These are phyloP conservation scores for Trichothecium roseum DNA, from an alignment of 2,329 filamentous ascomycete species.

Conservation along the genomic window DNA sequence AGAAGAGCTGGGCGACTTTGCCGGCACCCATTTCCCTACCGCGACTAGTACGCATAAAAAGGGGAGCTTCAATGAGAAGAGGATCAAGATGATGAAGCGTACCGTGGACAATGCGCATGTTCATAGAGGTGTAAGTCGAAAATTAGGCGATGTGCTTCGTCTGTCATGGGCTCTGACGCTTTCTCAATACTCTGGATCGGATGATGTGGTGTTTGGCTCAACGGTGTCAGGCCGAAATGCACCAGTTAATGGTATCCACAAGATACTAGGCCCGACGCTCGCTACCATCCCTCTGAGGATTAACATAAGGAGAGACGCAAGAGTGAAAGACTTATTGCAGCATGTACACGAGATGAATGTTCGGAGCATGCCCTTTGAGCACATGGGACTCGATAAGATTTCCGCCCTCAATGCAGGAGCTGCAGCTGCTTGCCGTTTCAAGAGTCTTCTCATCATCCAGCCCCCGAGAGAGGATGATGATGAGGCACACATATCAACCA, in stretches of 20 bases:
- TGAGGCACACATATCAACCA: not conserved
- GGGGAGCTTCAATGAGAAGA: too few relatives aligned
- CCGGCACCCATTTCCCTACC: not conserved
- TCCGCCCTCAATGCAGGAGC: constrained; percentile 4
- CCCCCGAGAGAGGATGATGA: not conserved
- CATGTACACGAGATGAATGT: not conserved
- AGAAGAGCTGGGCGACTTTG: not conserved
- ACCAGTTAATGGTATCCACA: constrained; percentile 3
- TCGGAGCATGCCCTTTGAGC: not conserved
- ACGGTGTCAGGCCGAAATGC: not conserved
- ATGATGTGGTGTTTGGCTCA: not conserved
- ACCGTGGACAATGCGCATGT: not conserved
- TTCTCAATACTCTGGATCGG: not conserved
- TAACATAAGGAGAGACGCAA: constrained; percentile 21
- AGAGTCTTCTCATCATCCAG: constrained; percentile 1
- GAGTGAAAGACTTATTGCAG: constrained; percentile 3
- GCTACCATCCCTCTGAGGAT: not conserved
- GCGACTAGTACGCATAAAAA: too few relatives aligned
- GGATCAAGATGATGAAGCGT: too few relatives aligned
- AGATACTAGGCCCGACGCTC: not conserved
- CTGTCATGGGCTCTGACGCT: not conserved
- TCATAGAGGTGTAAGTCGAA: not conserved
- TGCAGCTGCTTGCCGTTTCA: constrained; percentile 2
- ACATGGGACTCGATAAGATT: constrained; percentile 5
- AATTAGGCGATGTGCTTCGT: not conserved